Evolutionary conservation across 2,329 filamentous ascomycete genomes (phyloP).

Genomic region (Botrytis pseudocinerea): DNA sequence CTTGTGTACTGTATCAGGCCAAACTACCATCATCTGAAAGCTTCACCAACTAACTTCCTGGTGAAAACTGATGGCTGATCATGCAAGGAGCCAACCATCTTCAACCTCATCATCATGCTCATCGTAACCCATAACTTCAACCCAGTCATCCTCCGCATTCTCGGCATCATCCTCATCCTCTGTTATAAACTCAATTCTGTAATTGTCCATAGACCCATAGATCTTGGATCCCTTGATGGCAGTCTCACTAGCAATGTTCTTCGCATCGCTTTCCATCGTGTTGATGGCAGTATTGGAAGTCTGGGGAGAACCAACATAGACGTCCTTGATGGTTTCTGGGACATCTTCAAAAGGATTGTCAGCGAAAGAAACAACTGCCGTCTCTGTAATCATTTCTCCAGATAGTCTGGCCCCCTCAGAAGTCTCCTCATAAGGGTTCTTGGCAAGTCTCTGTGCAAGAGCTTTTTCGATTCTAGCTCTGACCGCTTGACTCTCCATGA

Average conservation of each 20-base stretch:
- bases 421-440: not conserved
- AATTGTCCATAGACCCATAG: not conserved
- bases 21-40: not conserved
- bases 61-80: not conserved
- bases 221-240: not conserved
- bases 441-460: no score
- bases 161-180: not conserved
- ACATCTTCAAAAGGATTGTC: not conserved
- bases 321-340: not conserved
- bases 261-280: not conserved
- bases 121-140: not conserved
- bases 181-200: not conserved
- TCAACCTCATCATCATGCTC: not conserved
- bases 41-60: fast-evolving
- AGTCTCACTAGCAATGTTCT: no score
- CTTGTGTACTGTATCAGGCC: fast-evolving
- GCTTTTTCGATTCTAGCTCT: not conserved
- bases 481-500: not conserved
- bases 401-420: not conserved
- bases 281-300: not conserved
- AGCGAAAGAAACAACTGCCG: no score
- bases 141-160: not conserved
- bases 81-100: not conserved
- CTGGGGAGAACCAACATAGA: not conserved
- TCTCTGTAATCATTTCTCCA: not conserved